Conservation (phyloP, 2,329 filamentous ascomycete genomes). For the Raffaelea ambrosiae region DNA sequence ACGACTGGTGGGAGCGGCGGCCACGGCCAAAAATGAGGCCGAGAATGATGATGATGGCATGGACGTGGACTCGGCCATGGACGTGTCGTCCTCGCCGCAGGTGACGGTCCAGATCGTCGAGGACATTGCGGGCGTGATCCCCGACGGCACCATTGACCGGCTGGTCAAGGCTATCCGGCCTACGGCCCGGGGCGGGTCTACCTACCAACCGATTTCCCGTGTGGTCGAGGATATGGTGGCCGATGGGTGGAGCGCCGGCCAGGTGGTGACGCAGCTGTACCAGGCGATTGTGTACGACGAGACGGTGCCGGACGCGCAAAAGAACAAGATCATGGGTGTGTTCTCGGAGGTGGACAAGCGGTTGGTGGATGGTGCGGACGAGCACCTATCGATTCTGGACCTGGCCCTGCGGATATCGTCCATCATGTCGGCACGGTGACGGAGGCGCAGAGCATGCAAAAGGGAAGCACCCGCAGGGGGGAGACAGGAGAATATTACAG, state of each 20-base stretch:
- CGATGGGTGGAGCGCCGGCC: conserved; percentile 92
- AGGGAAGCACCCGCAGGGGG: too few relatives aligned
- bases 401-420: conserved; percentile 71
- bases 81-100: conserved; percentile 22
- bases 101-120: conserved; percentile 77
- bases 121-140: conserved; percentile 94
- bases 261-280: conserved; percentile 75
- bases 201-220: conserved; percentile 67
- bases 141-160: conserved; percentile 59
- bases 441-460: too few relatives aligned
- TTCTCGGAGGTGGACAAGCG: conserved; percentile 96
- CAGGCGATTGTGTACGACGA: conserved; percentile 78
- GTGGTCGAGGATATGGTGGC: conserved; percentile 87
- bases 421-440: conserved; percentile 38
- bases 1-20: conserved; percentile 62
- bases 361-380: conserved; percentile 87
- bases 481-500: too few relatives aligned
- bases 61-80: conserved; percentile 40
- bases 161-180: conserved; percentile 73
- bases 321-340: conserved; percentile 79
- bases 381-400: conserved; percentile 87
- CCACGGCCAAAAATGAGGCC: conserved; percentile 7
- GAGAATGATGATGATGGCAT: conserved; percentile 45
- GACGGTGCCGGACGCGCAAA: conserved; percentile 71
- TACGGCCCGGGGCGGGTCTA: conserved; percentile 33